A percentile compares a stretch with the other conserved stretches of the same genome.
These are phyloP conservation scores for Kokia cookei DNA, from an alignment of 441 rosid genomes.

Conservation along the genomic window DNA sequence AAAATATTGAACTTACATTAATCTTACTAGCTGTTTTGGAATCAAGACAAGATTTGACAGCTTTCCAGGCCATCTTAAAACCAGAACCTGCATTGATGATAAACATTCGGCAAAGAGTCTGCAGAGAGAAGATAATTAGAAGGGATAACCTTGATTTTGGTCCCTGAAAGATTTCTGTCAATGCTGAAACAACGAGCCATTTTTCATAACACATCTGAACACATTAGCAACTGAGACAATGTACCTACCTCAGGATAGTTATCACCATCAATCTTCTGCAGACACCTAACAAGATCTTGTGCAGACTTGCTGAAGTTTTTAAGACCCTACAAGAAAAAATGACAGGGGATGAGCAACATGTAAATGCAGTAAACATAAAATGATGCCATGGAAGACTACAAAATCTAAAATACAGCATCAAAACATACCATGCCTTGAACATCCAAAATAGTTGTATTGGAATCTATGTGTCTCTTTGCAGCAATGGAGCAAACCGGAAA, in stretches of 20 bases:
- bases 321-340: constrained; percentile 32
- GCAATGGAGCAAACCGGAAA: constrained; percentile 69
- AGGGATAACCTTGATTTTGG: constrained; percentile 33
- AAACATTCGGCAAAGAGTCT: constrained; percentile 69
- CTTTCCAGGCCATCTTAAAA: constrained; percentile 56
- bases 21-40: constrained; percentile 74
- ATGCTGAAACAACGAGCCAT: not conserved
- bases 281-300: constrained; percentile 53
- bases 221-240: constrained; percentile 3
- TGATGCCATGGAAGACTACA: not conserved
- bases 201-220: not conserved
- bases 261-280: constrained; percentile 73
- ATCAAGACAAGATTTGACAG: constrained; percentile 59
- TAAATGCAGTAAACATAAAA: not conserved
- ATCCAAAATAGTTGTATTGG: constrained; percentile 64
- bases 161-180: constrained; percentile 1
- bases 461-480: constrained; percentile 66
- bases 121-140: constrained; percentile 38
- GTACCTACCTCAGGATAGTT: constrained; percentile 83
- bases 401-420: not conserved
- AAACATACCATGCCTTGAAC: constrained; percentile 68
- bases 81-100: constrained; percentile 69
- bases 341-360: not conserved
- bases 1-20: constrained; percentile 28
- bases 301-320: constrained; percentile 62